Evolutionary conservation across 1,284 basidiomycete genomes (phyloP).

Genomic region (Cryptococcus deneoformans): DNA sequence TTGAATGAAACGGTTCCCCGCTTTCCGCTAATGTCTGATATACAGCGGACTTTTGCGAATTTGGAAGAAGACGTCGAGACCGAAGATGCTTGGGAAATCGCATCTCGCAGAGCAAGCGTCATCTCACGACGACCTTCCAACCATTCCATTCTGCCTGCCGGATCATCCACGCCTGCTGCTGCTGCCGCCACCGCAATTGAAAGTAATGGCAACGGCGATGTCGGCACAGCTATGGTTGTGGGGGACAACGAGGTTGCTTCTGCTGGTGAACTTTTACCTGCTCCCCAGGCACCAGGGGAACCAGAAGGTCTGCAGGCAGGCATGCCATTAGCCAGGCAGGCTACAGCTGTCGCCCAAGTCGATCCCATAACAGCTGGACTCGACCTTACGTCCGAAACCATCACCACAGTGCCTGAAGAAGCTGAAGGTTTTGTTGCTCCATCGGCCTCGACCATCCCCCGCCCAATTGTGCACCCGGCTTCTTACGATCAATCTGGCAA

Average conservation of each 20-base stretch:
- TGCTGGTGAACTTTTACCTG: constrained; percentile 23
- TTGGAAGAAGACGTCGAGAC: constrained; percentile 95
- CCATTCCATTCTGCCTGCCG: constrained; percentile 30
- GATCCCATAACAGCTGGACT: not conserved
- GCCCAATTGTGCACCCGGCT: not conserved
- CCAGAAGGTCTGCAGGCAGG: not conserved
- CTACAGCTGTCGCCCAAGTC: constrained; percentile 19
- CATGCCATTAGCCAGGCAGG: constrained; percentile 14
- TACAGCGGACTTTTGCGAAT: constrained; percentile 76
- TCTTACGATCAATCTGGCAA: not conserved
- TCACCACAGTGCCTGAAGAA: not conserved
- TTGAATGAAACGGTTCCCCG: not conserved
- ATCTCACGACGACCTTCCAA: constrained; percentile 40
- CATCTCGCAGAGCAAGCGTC: constrained; percentile 41
- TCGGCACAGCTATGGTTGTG: constrained; percentile 17
- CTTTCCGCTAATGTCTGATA: constrained; percentile 3
- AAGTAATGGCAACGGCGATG: constrained; percentile 12
- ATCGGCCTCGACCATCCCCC: not conserved
- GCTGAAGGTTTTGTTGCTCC: not conserved
- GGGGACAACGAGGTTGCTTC: constrained; percentile 14
- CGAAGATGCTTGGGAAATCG: constrained; percentile 53
- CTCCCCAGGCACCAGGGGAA: not conserved
- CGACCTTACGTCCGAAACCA: not conserved
- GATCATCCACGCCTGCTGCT: not conserved
- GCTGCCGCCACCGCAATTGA: constrained; percentile 1